Percentiles rank a stretch among this genome's conserved stretches.
Conservation (phyloP, 495 filamentous ascomycete genomes). For the Mytilinidion resinicola region DNA sequence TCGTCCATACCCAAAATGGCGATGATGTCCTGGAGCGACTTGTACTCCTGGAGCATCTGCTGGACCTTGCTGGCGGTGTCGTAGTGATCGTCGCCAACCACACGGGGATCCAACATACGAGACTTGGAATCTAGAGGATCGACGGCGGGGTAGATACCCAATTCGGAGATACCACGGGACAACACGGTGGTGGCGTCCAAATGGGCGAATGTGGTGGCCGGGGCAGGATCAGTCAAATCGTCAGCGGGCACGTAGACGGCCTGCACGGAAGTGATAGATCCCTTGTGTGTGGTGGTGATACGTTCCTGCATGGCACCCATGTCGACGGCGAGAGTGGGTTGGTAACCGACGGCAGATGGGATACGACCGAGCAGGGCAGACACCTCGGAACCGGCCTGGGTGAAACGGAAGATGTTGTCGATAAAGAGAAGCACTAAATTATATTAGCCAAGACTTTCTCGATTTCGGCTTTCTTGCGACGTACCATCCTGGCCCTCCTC, state of each 20-base stretch:
- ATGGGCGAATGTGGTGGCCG: conserved; percentile 99
- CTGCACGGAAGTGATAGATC: conserved; percentile 99
- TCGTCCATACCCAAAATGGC: conserved; percentile 99
- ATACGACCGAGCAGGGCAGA: conserved; percentile 99
- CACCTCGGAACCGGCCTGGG: conserved; percentile 99
- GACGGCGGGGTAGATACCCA: conserved; percentile 99
- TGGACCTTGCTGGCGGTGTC: conserved; percentile 87
- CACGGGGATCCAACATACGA: conserved; percentile 97
- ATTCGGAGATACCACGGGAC: conserved; percentile 99
- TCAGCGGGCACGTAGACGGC: conserved; percentile 99
- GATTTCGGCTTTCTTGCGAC: conserved; percentile 4
- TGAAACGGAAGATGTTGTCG: conserved; percentile 99
- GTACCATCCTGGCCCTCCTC: conserved; percentile 88
- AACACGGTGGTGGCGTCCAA: conserved; percentile 99
- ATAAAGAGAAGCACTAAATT: conserved; percentile 86
- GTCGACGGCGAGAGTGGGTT: conserved; percentile 98
- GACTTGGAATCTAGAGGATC: conserved; percentile 99
- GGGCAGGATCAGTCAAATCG: conserved; percentile 99
- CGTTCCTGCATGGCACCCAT: conserved; percentile 99
- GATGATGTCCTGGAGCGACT: conserved; percentile 99
- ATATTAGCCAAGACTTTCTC: not conserved
- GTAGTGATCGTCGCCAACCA: conserved; percentile 98
- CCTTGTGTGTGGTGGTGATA: conserved; percentile 99
- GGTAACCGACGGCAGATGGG: conserved; percentile 99
- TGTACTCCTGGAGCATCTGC: conserved; percentile 99